Evolutionary conservation across 2,329 filamentous ascomycete genomes (phyloP).

Genomic region (Pseudogymnoascus verrucosus): DNA sequence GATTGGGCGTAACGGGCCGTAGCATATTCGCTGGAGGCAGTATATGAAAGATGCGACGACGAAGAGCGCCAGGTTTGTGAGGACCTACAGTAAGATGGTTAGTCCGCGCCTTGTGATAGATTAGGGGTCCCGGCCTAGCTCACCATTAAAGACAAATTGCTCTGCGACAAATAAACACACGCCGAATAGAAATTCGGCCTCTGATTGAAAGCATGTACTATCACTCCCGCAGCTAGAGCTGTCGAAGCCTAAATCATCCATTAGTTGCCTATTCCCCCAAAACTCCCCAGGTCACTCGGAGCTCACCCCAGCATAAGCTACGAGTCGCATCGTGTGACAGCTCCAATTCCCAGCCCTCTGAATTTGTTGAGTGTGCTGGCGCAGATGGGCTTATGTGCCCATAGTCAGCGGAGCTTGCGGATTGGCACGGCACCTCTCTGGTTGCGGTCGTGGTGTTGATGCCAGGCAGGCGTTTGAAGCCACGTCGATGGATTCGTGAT

Average conservation of each 20-base stretch:
- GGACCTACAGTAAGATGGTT: conserved; percentile 49
- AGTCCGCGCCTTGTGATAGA: background rate
- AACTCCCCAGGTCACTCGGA: background rate
- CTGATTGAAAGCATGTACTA: conserved; percentile 87
- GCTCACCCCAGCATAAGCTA: conserved; percentile 42
- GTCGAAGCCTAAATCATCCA: conserved; percentile 56
- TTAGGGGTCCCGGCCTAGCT: conserved; percentile 23
- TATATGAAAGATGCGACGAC: conserved; percentile 74
- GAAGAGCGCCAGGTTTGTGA: conserved; percentile 85
- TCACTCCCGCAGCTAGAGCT: conserved; percentile 72
- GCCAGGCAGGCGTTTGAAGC: conserved; percentile 16
- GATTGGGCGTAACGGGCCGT: conserved; percentile 80
- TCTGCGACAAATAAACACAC: conserved; percentile 93
- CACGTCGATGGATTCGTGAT: conserved; percentile 17
- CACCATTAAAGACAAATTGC: conserved; percentile 90
- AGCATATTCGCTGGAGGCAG: conserved; percentile 81
- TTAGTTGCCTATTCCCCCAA: background rate
- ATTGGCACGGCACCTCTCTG: conserved; percentile 8
- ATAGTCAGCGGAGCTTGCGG: conserved; percentile 8
- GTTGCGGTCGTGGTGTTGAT: conserved; percentile 2
- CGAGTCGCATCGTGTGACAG: conserved; percentile 44
- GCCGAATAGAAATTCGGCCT: conserved; percentile 97
- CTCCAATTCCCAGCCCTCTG: conserved; percentile 10
- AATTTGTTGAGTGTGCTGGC: conserved; percentile 14
- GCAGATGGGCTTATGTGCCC: conserved; percentile 1